Evolutionary conservation across 2,329 filamentous ascomycete species (phyloP).

Genomic region (Lanzia echinophila): DNA sequence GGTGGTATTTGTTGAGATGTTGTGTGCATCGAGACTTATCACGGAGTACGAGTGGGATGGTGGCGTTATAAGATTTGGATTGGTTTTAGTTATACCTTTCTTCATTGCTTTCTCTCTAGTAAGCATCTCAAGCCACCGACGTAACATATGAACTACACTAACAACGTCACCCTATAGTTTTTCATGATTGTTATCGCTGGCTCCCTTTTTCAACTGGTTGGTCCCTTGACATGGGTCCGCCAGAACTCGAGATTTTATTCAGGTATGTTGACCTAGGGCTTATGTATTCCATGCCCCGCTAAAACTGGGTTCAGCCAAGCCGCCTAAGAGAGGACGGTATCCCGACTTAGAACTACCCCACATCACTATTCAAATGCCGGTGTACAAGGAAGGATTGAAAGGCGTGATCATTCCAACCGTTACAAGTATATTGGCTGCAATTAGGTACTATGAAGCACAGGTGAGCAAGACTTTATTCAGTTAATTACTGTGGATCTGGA

Average conservation of each 20-base stretch:
- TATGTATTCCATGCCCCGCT: not conserved
- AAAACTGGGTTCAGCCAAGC: constrained; percentile 29
- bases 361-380: constrained; percentile 42
- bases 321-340: constrained; percentile 25
- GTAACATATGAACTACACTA: constrained; percentile 21
- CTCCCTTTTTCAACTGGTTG: constrained; percentile 18
- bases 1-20: constrained; percentile 19
- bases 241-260: constrained; percentile 17
- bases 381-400: constrained; percentile 41
- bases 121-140: constrained; percentile 4
- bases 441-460: constrained; percentile 50
- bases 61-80: constrained; percentile 15
- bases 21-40: constrained; percentile 16
- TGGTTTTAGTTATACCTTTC: constrained; percentile 15
- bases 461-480: too few species aligned
- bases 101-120: constrained; percentile 28
- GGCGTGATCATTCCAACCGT: constrained; percentile 49
- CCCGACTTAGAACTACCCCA: constrained; percentile 30
- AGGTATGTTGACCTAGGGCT: not conserved
- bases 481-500: too few species aligned
- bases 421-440: constrained; percentile 50
- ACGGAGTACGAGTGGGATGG: constrained; percentile 18
- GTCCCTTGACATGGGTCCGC: constrained; percentile 16
- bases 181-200: constrained; percentile 16
- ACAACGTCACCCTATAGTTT: constrained; percentile 5